Evolutionary conservation across 495 filamentous ascomycete genomes (phyloP), one percentile per base, ranked within the genome.

Genomic region (Cercophora scortea): DNA sequence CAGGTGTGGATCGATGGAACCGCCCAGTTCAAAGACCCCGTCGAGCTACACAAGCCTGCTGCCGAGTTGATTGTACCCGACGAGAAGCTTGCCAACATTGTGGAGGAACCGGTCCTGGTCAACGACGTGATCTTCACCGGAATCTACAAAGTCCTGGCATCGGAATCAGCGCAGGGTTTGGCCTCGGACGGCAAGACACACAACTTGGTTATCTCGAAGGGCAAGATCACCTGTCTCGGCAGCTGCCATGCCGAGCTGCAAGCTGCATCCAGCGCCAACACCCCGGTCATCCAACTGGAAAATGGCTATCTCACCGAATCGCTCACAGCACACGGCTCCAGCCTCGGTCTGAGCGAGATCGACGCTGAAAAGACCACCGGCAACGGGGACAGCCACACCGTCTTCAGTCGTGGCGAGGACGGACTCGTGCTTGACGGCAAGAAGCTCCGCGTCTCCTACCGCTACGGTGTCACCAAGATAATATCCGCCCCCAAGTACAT

Each of bases 1-100:
- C 79, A 85, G 52, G 79, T 86, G 3, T 86, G 76, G 74, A 81
- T 86, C 53, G 83, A 86, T 58, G 82, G 83, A 6, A 78, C 68
- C 11, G 69, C 73, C 3, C 72, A 75, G 46, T 73, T 73, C 19
- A 69, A 77, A n/a, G 47, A 71, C 12, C 71, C 67, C 13, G 60
- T 73, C 48, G 67, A 66, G 65, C 61, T 70, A 52, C 49, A 57
- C 45, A 79, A 70, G 63, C 66, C 69, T 8, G 57, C 41, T 40
- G 61, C 50, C 10, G 32, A 45, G 13, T 49, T 60, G 19, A 61
- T 64, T 8, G 59, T 61, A 6, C 57, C 62, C 3, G 54, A 67
- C 9, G 60, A 64, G 32, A 60, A 55, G 42, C 62, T 69, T 1
- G 49, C 57, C 8, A 52, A 60, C 12, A 51, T 65, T 9, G 59